Base-by-base conservation (phyloP, 495 filamentous ascomycete species). In the Massariosphaeria phaeospora region DNA sequence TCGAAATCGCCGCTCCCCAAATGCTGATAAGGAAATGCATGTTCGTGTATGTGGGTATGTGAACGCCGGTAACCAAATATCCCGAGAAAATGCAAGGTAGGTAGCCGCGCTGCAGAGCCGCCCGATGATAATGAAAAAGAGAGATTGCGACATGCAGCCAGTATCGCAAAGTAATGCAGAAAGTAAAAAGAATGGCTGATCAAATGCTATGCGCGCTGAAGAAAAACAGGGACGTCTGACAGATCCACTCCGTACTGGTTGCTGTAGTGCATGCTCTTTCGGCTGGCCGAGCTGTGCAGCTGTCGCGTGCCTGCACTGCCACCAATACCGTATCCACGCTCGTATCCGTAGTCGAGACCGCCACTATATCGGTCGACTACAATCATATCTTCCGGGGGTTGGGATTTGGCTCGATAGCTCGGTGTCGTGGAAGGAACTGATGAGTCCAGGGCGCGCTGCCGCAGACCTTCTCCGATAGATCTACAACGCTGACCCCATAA, bases 191-290 rank as follows among this genome's bases (percentile, higher is more conserved):
- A 35, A 43, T 36, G 12, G 2, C 23, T 13, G 21, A 27, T 8
- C 13, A 11, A 20, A 10, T 3, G 2, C 34, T 35, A 49, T 10
- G 27, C 45, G 15, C 55, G 15, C 33, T 59, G 49, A 36, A 63
- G 7, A 30, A 63, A 46, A 18, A 64, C 52, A 25, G 61, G 61
- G 30, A 61, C 53, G 47, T 61, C 57, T 24, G 52, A 61, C n/a
- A 64, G 30, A 47, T 64, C 61, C 21, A 57, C 43, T 18, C 52
- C 57, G 29, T 44, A 55, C 27, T 64, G 46, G 54, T 72, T 69
- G 42, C 71, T 73, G 53, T 72, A 64, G 52, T 71, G 72, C 35
- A 73, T 44, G 23, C 72, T 70, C 64, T 72, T 75, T 43, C 73
- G 50, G 34, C 61, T 70, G 34, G 61, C 70, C 31, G 44, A 59